Conservation (phyloP, 2,329 filamentous ascomycete species). For the Huntiella savannae region DNA sequence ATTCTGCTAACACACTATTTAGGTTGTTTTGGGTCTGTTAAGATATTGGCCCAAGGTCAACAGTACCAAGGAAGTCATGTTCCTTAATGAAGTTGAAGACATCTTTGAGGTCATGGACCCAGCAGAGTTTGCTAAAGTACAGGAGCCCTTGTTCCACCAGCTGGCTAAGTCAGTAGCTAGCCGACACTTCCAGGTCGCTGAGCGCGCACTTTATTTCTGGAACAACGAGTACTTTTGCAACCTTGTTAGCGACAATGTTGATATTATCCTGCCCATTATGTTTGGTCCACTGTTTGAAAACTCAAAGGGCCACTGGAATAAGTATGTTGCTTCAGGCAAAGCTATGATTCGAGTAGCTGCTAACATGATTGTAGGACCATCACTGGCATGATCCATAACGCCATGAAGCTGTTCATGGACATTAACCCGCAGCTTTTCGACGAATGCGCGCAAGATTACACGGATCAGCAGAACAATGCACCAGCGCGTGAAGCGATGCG, state of each 20-base stretch:
- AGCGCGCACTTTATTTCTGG: constrained; percentile 97
- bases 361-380: constrained; percentile 53
- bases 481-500: constrained; percentile 65
- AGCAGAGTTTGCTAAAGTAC: constrained; percentile 93
- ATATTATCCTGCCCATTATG: constrained; percentile 97
- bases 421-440: constrained; percentile 97
- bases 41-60: constrained; percentile 99
- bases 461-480: constrained; percentile 83
- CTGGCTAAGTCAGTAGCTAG: constrained; percentile 95
- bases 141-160: constrained; percentile 93
- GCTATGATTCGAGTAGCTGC: background rate
- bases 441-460: constrained; percentile 96
- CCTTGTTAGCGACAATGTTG: constrained; percentile 94
- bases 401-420: constrained; percentile 99
- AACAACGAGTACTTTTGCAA: constrained; percentile 99
- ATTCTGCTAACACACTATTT: constrained; percentile 10
- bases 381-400: constrained; percentile 98
- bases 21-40: constrained; percentile 84
- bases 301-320: constrained; percentile 97
- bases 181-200: constrained; percentile 95
- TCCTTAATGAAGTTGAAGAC: constrained; percentile 95
- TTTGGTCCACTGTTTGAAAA: constrained; percentile 97
- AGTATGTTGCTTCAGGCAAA: constrained; percentile 34
- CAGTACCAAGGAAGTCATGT: constrained; percentile 99
- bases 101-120: constrained; percentile 99